Conservation (phyloP, 1,139 yeast genomes). For the Geotrichum carabidarum region DNA sequence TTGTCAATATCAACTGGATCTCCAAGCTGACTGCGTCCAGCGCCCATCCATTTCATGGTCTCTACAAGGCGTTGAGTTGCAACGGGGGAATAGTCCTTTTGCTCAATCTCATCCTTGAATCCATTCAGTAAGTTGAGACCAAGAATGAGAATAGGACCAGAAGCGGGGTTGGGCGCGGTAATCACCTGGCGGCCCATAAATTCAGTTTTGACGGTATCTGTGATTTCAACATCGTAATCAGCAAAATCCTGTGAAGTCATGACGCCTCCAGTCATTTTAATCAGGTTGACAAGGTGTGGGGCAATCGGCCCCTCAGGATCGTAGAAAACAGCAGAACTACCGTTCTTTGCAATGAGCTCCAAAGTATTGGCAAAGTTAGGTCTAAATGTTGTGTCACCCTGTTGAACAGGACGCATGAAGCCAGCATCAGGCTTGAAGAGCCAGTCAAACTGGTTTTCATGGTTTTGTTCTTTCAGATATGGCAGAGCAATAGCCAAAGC, state of each 20-base stretch:
- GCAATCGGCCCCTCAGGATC: slow-evolving; percentile 79
- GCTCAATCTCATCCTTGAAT: slow-evolving; percentile 26
- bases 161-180: slow-evolving; percentile 72
- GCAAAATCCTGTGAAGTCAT: slow-evolving; percentile 59
- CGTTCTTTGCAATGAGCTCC: slow-evolving; percentile 62
- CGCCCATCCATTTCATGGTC: slow-evolving; percentile 88
- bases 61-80: slow-evolving; percentile 72
- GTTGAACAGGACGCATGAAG: slow-evolving; percentile 37
- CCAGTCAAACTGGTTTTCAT: slow-evolving; percentile 31
- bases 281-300: slow-evolving; percentile 45
- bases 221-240: slow-evolving; percentile 51
- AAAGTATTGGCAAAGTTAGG: slow-evolving; percentile 63
- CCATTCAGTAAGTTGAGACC: slow-evolving; percentile 61
- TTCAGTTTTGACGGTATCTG: slow-evolving; percentile 50
- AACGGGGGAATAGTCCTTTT: slow-evolving; percentile 41
- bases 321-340: slow-evolving; percentile 71
- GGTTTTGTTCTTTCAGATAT: slow-evolving; percentile 5
- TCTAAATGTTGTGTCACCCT: slow-evolving; percentile 60
- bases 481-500: slow-evolving; percentile 29
- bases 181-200: slow-evolving; percentile 51
- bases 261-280: slow-evolving; percentile 55
- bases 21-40: slow-evolving; percentile 78
- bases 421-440: slow-evolving; percentile 36
- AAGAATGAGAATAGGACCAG: slow-evolving; percentile 75
- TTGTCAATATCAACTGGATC: slow-evolving; percentile 46